These are phyloP conservation scores for Amylocystis lapponica DNA, from an alignment of 768 basidiomycete species.

Conservation along the genomic window DNA sequence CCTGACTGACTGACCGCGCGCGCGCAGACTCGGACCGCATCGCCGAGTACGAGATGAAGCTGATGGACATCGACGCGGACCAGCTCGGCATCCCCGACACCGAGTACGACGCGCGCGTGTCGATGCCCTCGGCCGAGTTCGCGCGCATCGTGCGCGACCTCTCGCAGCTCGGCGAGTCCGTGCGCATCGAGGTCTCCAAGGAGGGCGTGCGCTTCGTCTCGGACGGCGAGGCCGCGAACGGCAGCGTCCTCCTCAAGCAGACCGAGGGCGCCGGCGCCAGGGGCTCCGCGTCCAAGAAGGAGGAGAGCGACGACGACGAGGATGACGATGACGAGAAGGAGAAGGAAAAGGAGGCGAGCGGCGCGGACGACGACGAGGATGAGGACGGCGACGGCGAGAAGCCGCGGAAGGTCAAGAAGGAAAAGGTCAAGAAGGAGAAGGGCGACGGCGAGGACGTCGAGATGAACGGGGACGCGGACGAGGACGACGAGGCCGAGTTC, in stretches of 20 bases:
- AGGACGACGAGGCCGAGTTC: slow-evolving; percentile 38
- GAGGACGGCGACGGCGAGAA: slow-evolving; percentile 31
- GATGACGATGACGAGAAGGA: slow-evolving; percentile 40
- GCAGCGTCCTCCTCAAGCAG: slow-evolving; percentile 78
- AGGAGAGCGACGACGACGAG: slow-evolving; percentile 34
- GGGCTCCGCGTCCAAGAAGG: slow-evolving; percentile 17
- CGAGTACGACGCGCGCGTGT: slow-evolving; percentile 90
- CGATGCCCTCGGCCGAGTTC: slow-evolving; percentile 84
- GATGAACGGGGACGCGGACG: slow-evolving; percentile 25
- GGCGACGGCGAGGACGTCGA: slow-evolving; percentile 36
- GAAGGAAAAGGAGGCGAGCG: slow-evolving; percentile 41
- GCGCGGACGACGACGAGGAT: slow-evolving; percentile 48
- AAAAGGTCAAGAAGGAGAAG: slow-evolving; percentile 47
- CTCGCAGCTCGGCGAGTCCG: slow-evolving; percentile 84
- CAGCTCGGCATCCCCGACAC: slow-evolving; percentile 95
- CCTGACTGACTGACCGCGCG: slow-evolving; percentile 2
- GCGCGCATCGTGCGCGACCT: slow-evolving; percentile 90
- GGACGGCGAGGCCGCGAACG: slow-evolving; percentile 94
- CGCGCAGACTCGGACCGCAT: slow-evolving; percentile 80
- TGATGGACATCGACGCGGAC: slow-evolving; percentile 99
- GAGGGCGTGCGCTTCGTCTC: slow-evolving; percentile 91
- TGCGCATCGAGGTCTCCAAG: slow-evolving; percentile 92
- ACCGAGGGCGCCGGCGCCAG: slow-evolving; percentile 41
- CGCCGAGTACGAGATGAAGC: slow-evolving; percentile 97
- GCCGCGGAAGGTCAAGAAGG: slow-evolving; percentile 37